Percentiles rank a stretch among this genome's conserved stretches.
Conservation (phyloP, 495 filamentous ascomycete genomes). For the Aspergillus funiculosus region DNA sequence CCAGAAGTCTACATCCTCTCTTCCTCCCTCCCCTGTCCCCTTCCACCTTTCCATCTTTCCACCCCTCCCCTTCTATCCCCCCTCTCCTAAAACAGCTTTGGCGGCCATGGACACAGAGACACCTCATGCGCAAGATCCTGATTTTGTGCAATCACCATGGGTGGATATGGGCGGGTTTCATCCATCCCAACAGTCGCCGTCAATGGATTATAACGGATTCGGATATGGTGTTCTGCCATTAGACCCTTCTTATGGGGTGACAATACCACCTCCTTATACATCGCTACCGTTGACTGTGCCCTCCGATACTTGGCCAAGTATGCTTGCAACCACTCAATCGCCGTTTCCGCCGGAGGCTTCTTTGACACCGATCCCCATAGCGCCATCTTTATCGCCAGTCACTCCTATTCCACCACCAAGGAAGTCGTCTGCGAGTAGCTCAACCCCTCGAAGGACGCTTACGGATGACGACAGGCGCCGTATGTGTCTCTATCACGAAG, state of each 20-base stretch:
- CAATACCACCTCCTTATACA: slow-evolving; percentile 43
- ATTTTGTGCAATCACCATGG: slow-evolving; percentile 50
- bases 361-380: slow-evolving; percentile 49
- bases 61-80: slow-evolving; percentile 6
- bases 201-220: slow-evolving; percentile 42
- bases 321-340: slow-evolving; percentile 42
- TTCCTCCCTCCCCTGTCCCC: not conserved
- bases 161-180: slow-evolving; percentile 44
- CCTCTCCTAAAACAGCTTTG: slow-evolving; percentile 2
- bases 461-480: slow-evolving; percentile 85
- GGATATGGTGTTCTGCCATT: slow-evolving; percentile 38
- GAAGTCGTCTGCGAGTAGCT: slow-evolving; percentile 47
- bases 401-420: slow-evolving; percentile 45
- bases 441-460: slow-evolving; percentile 79
- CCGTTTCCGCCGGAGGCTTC: slow-evolving; percentile 23
- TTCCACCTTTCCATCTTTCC: slow-evolving; percentile 9
- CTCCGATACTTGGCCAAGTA: slow-evolving; percentile 66
- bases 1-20: not conserved
- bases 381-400: slow-evolving; percentile 46
- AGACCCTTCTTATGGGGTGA: slow-evolving; percentile 39
- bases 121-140: slow-evolving; percentile 39
- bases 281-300: slow-evolving; percentile 59
- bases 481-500: slow-evolving; percentile 95
- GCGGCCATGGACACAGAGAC: slow-evolving; percentile 42
- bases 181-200: slow-evolving; percentile 41